A percentile compares a stretch with the other conserved stretches of the same genome.
Conservation (phyloP, 805 yeast genomes). For the Candida parachauliodes region DNA sequence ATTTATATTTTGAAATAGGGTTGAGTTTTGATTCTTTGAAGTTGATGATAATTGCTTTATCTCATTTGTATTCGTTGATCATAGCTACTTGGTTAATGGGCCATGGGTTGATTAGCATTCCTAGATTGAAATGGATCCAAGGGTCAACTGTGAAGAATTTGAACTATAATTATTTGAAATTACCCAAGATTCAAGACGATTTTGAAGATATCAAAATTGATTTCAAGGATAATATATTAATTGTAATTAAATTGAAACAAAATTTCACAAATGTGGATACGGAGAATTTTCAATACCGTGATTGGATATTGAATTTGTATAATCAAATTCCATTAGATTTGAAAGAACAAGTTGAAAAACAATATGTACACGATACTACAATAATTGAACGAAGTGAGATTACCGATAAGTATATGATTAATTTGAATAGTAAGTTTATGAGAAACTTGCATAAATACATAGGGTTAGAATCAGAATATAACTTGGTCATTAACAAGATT, state of each 20-base stretch:
- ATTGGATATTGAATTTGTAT: slow-evolving; percentile 63
- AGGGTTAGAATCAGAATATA: slow-evolving; percentile 58
- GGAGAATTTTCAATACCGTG: slow-evolving; percentile 44
- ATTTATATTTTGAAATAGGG: slow-evolving; percentile 50
- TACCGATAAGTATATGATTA: slow-evolving; percentile 43
- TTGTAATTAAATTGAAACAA: slow-evolving; percentile 50
- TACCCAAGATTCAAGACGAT: slow-evolving; percentile 57
- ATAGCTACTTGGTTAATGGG: slow-evolving; percentile 82
- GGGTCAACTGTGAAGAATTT: slow-evolving; percentile 28
- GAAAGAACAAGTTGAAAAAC: slow-evolving; percentile 29
- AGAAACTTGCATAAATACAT: slow-evolving; percentile 47
- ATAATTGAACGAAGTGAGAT: slow-evolving; percentile 30
- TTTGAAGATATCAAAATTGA: slow-evolving; percentile 61
- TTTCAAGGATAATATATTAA: slow-evolving; percentile 60
- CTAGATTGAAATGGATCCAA: slow-evolving; percentile 45
- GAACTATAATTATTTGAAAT: slow-evolving; percentile 44
- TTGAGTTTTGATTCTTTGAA: slow-evolving; percentile 54
- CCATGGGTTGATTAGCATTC: slow-evolving; percentile 70
- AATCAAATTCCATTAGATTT: slow-evolving; percentile 40
- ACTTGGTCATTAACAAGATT: slow-evolving; percentile 45
- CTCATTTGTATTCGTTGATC: slow-evolving; percentile 73
- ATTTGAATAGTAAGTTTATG: slow-evolving; percentile 50
- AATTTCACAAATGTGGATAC: slow-evolving; percentile 30
- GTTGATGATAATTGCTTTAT: slow-evolving; percentile 65
- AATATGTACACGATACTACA: slow-evolving; percentile 19